These are phyloP conservation scores for Tuber borchii DNA, from an alignment of 495 filamentous ascomycete species.

Conservation along the genomic window DNA sequence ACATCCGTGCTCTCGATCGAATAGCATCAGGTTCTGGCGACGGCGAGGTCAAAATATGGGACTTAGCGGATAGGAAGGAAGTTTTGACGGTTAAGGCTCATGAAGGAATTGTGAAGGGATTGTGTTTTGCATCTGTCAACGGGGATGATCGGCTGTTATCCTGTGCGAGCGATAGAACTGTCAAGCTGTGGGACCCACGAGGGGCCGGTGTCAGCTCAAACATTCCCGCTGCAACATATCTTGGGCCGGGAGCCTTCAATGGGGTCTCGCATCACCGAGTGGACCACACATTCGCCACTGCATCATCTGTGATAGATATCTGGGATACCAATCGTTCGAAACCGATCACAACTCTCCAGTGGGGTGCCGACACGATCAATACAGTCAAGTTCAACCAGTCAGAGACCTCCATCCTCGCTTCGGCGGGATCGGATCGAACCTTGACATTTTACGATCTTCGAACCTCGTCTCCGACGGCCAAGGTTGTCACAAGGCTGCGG, in stretches of 20 bases:
- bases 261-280: conserved; percentile 72
- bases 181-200: conserved; percentile 80
- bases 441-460: conserved; percentile 85
- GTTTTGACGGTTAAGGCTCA: conserved; percentile 75
- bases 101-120: conserved; percentile 81
- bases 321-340: conserved; percentile 58
- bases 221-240: conserved; percentile 71
- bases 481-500: conserved; percentile 69
- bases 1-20: conserved; percentile 59
- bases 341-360: conserved; percentile 37
- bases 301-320: conserved; percentile 73
- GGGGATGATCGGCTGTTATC: conserved; percentile 73
- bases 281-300: conserved; percentile 66
- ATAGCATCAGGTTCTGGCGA: conserved; percentile 77
- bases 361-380: conserved; percentile 76
- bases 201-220: conserved; percentile 45
- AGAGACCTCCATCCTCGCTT: conserved; percentile 83
- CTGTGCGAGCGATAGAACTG: conserved; percentile 74
- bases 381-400: conserved; percentile 84
- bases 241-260: conserved; percentile 77
- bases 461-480: conserved; percentile 73
- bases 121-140: conserved; percentile 64
- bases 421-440: conserved; percentile 73
- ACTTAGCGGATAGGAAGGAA: conserved; percentile 70
- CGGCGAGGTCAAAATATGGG: conserved; percentile 91